Conservation (phyloP, 331 rosid species). For the Dryas integrifolia region DNA sequence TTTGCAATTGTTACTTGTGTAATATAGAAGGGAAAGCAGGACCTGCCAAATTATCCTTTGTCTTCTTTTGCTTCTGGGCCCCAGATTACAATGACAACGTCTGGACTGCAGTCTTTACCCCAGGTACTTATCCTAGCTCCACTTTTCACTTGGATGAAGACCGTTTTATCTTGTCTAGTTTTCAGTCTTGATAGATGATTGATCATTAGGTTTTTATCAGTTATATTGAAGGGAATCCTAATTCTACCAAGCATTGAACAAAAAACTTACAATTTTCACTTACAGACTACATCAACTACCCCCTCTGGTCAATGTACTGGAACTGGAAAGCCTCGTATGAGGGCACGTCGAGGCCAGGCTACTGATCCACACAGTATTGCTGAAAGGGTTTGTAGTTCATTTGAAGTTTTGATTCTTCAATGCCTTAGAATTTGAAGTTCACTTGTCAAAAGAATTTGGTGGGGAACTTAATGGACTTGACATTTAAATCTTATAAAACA, state of each 20-base stretch:
- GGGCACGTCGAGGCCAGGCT: constrained; percentile 41
- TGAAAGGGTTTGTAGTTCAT: constrained; percentile 26
- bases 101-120: constrained; percentile 13
- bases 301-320: constrained; percentile 21
- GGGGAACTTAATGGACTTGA: not conserved
- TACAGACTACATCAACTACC: constrained; percentile 15
- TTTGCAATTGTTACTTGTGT: not conserved
- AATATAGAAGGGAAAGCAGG: constrained; percentile 19
- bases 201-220: not conserved
- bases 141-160: not conserved
- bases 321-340: constrained; percentile 26
- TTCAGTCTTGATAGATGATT: not conserved
- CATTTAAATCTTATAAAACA: not conserved
- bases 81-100: constrained; percentile 1
- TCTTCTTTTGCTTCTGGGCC: constrained; percentile 22
- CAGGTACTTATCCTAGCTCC: constrained; percentile 18
- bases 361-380: constrained; percentile 42
- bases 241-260: not conserved
- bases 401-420: not conserved
- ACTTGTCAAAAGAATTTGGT: not conserved
- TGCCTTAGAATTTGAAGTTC: not conserved
- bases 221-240: not conserved
- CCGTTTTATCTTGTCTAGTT: not conserved
- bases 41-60: constrained; percentile 15
- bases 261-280: not conserved